Evolutionary conservation across 768 basidiomycete species (phyloP).

Genomic region (Candolleomyces aberdarensis): DNA sequence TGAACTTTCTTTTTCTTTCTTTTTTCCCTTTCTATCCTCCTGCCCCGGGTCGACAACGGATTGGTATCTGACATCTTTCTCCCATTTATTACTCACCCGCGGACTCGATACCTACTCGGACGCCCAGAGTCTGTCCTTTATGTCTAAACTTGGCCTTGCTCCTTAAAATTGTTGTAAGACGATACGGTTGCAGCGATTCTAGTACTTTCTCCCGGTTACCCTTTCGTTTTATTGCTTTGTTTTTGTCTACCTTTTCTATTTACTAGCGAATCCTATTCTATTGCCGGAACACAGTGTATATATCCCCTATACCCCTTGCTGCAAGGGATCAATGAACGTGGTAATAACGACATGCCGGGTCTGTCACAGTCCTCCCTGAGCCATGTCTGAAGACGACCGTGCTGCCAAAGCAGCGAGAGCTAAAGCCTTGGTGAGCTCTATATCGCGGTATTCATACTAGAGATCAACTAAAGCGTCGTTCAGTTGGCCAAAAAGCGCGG

Average conservation of each 20-base stretch:
- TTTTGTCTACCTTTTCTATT: conserved; percentile 36
- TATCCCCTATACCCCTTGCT: background rate
- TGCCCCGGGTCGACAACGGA: conserved; percentile 7
- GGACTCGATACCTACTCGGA: conserved; percentile 17
- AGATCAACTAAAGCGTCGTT: background rate
- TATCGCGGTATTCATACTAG: background rate
- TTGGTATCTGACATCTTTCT: background rate
- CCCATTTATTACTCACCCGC: conserved; percentile 52
- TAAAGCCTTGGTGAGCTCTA: conserved; percentile 65
- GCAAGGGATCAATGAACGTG: background rate
- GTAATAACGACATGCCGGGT: too few relatives aligned
- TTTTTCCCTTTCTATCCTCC: conserved; percentile 15
- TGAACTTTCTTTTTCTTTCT: conserved; percentile 11
- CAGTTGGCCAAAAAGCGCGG: conserved; percentile 69
- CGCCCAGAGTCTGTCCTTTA: conserved; percentile 5
- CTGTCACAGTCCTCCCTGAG: too few relatives aligned
- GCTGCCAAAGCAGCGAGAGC: conserved; percentile 81
- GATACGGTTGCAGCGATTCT: background rate
- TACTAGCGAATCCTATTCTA: conserved; percentile 42
- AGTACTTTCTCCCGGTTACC: conserved; percentile 26
- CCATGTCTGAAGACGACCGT: conserved; percentile 71
- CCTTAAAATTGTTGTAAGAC: conserved; percentile 6
- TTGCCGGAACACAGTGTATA: conserved; percentile 17
- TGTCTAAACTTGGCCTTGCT: background rate
- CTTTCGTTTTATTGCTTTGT: conserved; percentile 24